phyloP scores from a whole-genome alignment of 768 basidiomycete genomes.

The Tylopilus rubrobrunneus region DNA sequence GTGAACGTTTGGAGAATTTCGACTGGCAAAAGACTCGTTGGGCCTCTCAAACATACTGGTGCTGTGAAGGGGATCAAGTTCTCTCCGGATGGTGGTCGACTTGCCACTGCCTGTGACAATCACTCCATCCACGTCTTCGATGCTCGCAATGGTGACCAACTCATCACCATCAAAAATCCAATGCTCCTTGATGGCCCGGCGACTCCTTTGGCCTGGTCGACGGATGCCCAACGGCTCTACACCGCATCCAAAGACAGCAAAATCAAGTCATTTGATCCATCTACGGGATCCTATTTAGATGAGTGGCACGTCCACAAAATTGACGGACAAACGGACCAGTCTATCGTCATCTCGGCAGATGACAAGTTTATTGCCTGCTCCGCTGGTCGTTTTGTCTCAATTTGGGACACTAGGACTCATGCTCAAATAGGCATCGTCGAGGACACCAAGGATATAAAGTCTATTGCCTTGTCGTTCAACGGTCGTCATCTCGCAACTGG shows the following conservation, averaged over 20 bases:
- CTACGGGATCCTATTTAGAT: neutral
- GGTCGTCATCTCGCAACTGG: neutral
- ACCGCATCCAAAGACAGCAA: neutral
- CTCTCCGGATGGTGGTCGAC: neutral
- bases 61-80: neutral
- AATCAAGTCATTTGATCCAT: neutral
- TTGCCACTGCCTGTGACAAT: neutral
- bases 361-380: neutral
- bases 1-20: neutral
- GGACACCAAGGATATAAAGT: neutral
- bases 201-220: neutral
- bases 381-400: neutral
- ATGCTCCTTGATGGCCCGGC: rapidly evolving
- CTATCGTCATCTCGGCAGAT: neutral
- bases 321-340: neutral
- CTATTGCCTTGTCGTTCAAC: neutral
- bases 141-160: neutral
- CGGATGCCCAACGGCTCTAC: neutral
- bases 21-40: neutral
- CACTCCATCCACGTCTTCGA: neutral
- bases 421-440: neutral
- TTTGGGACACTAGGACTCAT: neutral
- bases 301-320: neutral
- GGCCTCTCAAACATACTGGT: neutral
- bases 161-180: neutral